These are phyloP conservation scores for Gossypium anomalum DNA, from an alignment of 345 rosid genomes.

Conservation along the genomic window DNA sequence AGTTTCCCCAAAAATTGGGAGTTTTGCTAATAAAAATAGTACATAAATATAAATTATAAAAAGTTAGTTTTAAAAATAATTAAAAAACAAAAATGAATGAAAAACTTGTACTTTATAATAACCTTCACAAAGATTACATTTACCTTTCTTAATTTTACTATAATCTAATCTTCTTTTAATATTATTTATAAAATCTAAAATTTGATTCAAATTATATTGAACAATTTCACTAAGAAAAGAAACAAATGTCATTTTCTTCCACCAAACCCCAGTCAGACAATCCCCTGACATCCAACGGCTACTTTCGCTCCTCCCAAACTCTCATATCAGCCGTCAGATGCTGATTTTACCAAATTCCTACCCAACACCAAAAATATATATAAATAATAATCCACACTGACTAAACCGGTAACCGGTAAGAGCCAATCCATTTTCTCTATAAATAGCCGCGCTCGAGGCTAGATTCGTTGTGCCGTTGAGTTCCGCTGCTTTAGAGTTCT, in stretches of 20 bases:
- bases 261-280: constrained; percentile 27
- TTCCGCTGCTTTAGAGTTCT: constrained; percentile 5
- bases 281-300: constrained; percentile 24
- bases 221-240: too few relatives aligned
- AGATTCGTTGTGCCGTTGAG: constrained; percentile 11
- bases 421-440: constrained; percentile 19
- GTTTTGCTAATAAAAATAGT: too few relatives aligned
- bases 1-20: too few relatives aligned
- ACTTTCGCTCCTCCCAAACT: neutral
- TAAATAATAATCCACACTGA: constrained; percentile 9
- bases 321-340: neutral
- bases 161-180: too few relatives aligned
- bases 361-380: neutral
- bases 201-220: too few relatives aligned
- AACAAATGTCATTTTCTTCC: neutral
- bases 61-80: too few relatives aligned
- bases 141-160: too few relatives aligned
- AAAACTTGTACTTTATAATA: too few relatives aligned
- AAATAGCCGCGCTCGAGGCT: constrained; percentile 10
- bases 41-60: too few relatives aligned
- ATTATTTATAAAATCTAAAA: too few relatives aligned
- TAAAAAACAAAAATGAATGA: too few relatives aligned
- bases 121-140: too few relatives aligned
- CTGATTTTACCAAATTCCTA: neutral
- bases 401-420: constrained; percentile 15